A percentile compares a stretch with the other conserved stretches of the same genome.
Evolutionary conservation across 345 rosid species (phyloP).

Genomic region (Gossypium longicalyx): DNA sequence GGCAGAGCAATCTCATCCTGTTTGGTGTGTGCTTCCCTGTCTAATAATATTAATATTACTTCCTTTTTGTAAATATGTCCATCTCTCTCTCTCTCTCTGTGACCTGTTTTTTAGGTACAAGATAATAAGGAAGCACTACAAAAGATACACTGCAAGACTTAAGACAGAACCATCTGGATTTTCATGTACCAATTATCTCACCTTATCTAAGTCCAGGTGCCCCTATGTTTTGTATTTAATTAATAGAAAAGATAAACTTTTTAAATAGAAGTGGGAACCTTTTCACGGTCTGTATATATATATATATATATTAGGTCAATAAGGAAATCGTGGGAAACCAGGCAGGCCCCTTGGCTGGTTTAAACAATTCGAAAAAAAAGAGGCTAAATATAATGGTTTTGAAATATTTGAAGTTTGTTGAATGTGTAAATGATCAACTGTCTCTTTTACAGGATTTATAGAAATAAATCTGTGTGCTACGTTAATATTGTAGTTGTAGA

Average conservation of each 20-base stretch:
- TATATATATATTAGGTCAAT: background rate
- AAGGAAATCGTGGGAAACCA: background rate
- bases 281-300: background rate
- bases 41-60: background rate
- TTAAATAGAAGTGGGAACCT: background rate
- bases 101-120: constrained; percentile 1
- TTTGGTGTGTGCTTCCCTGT: background rate
- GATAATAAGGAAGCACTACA: background rate
- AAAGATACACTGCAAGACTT: background rate
- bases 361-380: background rate
- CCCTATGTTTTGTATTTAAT: background rate
- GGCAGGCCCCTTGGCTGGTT: background rate
- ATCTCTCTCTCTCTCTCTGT: background rate
- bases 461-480: too few relatives aligned
- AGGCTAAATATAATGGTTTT: background rate
- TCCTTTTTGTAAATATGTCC: background rate
- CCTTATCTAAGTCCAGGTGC: background rate
- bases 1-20: background rate
- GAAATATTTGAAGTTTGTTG: too few relatives aligned
- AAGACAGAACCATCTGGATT: background rate
- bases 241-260: background rate
- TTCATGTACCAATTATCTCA: constrained; percentile 1
- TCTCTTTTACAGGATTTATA: too few relatives aligned
- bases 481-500: too few relatives aligned
- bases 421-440: too few relatives aligned